Evolutionary conservation across 306 rosid species (phyloP), one percentile per base, ranked within the genome.

Genomic region (Casuarina equisetifolia): DNA sequence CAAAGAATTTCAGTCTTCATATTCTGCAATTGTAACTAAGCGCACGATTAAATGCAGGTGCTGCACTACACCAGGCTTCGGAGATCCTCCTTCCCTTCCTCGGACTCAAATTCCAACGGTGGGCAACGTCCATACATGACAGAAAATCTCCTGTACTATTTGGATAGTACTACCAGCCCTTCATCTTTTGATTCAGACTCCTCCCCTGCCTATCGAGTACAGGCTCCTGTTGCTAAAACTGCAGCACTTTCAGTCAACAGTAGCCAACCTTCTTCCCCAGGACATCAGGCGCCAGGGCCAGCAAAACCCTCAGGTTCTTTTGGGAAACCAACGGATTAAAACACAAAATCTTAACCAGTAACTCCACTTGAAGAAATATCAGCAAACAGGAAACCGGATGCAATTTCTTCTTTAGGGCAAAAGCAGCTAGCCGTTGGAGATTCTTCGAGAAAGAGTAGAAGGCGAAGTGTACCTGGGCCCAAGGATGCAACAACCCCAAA

Each of bases 121-220:
- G 58, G 2, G 42, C 79, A 72, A 55, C 38, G 69, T 39, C 93
- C 89, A 0, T 86, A 86, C 82, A 78, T 91, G 96, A 84, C 83
- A 43, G 97, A 92, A 20, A 95, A 95, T 79, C 84, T 95, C 75
- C 76, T 95, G 25, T 95, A 89, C 82, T 93, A 95, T 53, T 83
- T 95, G 98, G 98, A 90, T 10, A 86, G 85, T 81, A 70, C 88
- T 10, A 88, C 91, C 1, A 84, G 97, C 38, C 91, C 89, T 77
- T 92, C 96, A 15, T 92, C 98, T 40, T 92, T 97, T 16, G 97
- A 95, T 86, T 92, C 98, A 46, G 96, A 94, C 49, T 80, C 78
- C 77, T 49, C 87, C 44, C 82, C 93, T 52, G 67, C 44, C 42
- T 48, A 69, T 48, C 76, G 66, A 11, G 25, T 82, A 46, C 72